Conservation (phyloP, 2,329 filamentous ascomycete species). For the Hansfordia pulvinata region DNA sequence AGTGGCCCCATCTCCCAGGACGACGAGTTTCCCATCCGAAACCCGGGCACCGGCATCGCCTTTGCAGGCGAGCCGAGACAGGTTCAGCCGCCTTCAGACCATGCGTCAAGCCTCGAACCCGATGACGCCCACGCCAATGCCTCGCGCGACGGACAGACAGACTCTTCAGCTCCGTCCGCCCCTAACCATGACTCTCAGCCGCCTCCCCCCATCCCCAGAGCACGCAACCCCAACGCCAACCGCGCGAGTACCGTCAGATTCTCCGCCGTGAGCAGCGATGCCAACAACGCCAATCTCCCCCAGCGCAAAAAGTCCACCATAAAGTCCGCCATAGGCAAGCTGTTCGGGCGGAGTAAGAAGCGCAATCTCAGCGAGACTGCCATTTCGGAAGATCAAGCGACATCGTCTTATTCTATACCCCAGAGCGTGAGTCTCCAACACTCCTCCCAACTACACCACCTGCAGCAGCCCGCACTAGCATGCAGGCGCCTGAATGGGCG, state of each 20-base stretch:
- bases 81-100: slow-evolving; percentile 7
- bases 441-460: too few relatives aligned
- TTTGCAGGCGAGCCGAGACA: slow-evolving; percentile 14
- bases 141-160: slow-evolving; percentile 9
- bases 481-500: too few relatives aligned
- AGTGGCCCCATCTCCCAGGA: slow-evolving; percentile 48
- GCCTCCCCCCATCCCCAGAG: background rate
- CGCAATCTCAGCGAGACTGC: slow-evolving; percentile 17
- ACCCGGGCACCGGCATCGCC: slow-evolving; percentile 23
- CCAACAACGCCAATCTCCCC: slow-evolving; percentile 23
- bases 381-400: too few relatives aligned
- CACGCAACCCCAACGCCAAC: background rate
- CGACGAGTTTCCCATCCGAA: slow-evolving; percentile 39
- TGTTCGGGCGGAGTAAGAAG: slow-evolving; percentile 47
- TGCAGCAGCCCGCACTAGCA: too few relatives aligned
- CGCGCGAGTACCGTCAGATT: slow-evolving; percentile 23
- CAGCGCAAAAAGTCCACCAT: slow-evolving; percentile 45
- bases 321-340: slow-evolving; percentile 37
- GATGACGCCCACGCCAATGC: slow-evolving; percentile 8
- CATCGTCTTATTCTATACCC: too few relatives aligned
- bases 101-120: slow-evolving; percentile 8
- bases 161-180: slow-evolving; percentile 9
- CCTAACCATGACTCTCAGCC: slow-evolving; percentile 9
- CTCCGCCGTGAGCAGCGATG: too few relatives aligned
- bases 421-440: too few relatives aligned